Evolutionary conservation across 805 yeast genomes (phyloP), one percentile per base, ranked within the genome.

Genomic region (Barnettozyma siamensis): DNA sequence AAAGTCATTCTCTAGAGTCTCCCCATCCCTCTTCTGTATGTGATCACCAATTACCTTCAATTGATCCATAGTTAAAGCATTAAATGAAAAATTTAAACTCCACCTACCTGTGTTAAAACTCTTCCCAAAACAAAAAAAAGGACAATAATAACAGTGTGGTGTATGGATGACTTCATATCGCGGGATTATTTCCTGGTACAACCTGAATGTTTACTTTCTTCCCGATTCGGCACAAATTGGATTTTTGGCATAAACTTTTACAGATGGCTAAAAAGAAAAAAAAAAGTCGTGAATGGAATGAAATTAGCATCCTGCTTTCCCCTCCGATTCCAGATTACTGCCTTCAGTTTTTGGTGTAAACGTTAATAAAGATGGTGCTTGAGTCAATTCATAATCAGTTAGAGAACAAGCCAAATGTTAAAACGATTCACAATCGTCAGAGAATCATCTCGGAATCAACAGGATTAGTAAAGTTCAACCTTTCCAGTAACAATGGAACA

Each of bases 391-490:
- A 44, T 10, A 39, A 38, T 35, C 27, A 31, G 20, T 20, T 42
- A 3, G 37, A 26, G 26, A 5, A 13, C 12, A 11, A 7, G 6
- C 17, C 32, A 10, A 20, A 31, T 28, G 23, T 32, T 26, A 40
- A 36, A 37, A 39, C 46, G 7, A 21, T 29, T 9, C 36, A 42
- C 8, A 42, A 43, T 2, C 64, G 55, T 31, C 67, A 68, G 41
- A 55, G 79, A 43, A 53, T 73, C 11, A 60, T 71, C 12, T 72
- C 78, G 48, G 74, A 70, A 45, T 61, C 72, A 7, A 75, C 80
- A 0, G 80, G 81, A 0, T 53, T 75, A 29, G 72, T 64, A 15
- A 73, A 71, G 46, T 70, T 73, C 44, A 54, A 53, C 34, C 44
- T 55, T 33, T 8, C 29, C n/a, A 19, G 34, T 20, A 32, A 33